Evolutionary conservation across 2,329 filamentous ascomycete genomes (phyloP), one percentile per base, ranked within the genome.

Genomic region (Colletotrichum viniferum): DNA sequence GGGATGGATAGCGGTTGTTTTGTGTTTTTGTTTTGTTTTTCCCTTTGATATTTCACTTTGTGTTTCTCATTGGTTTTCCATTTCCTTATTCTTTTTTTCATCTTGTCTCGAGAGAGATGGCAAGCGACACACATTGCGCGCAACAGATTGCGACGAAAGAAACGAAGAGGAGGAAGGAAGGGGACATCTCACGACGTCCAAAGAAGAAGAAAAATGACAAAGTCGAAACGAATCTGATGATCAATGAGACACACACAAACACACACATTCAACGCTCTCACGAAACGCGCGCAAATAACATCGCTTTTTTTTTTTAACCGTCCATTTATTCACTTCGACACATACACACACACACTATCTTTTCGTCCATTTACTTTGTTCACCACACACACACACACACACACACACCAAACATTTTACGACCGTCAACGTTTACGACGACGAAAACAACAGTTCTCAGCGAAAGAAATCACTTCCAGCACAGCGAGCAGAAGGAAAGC

Each of bases 191-290:
- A 60, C 72, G 61, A 74, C 52, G 72, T 65, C 60, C 71, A 75
- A 75, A 69, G 73, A 58, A 63, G 73, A 58, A 63, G 64, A 73
- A 30, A 69, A 36, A 48, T 24, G 67, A 71, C 12, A 61, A n/a
- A 65, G 69, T 68, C 56, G 69, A 75, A 69, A 75, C 69, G 73
- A 75, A 73, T 30, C 73, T 75, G 61, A 75, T 68, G 73, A 74
- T 52, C 43, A 55, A 61, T 61, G 58, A 52, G 67, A 62, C 38
- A 71, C 26, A 63, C 32, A 24, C 24, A 69, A 0, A 34, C 55
- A 71, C 62, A 55, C 56, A 55, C 56, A 63, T 73, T 30, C 60
- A 24, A 60, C 43, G 52, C 21, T 74, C 43, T 65, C 62, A 36
- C 52, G 71, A 69, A 64, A 73, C 55, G 70, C 70, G 60, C 34